Evolutionary conservation across 2,329 filamentous ascomycete genomes (phyloP).

Genomic region (Calonectria pauciramosa): DNA sequence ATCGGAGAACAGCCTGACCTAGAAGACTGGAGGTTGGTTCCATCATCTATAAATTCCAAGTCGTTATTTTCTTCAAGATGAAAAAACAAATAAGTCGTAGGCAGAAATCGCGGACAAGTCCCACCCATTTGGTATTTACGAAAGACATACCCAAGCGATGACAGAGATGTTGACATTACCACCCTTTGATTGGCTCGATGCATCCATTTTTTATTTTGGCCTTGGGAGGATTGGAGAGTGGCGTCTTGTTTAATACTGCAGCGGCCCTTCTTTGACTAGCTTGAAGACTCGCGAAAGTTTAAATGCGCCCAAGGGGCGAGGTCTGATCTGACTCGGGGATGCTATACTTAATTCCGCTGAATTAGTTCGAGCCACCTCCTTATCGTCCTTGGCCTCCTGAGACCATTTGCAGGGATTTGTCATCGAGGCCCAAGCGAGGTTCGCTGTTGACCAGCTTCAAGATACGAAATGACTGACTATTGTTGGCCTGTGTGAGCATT

Average conservation of each 20-base stretch:
- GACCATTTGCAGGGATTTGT: background rate
- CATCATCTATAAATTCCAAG: background rate
- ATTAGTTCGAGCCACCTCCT: background rate
- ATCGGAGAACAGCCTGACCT: background rate
- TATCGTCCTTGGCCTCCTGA: background rate
- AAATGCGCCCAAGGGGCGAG: background rate
- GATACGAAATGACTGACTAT: background rate
- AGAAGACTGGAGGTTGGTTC: background rate
- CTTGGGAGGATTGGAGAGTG: background rate
- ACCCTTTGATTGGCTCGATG: background rate
- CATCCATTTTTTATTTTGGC: background rate
- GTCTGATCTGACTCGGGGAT: background rate
- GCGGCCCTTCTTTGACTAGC: background rate
- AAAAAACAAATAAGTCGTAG: background rate
- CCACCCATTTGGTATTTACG: background rate
- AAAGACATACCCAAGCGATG: background rate
- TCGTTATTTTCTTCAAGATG: background rate
- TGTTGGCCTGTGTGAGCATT: background rate
- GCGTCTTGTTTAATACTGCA: background rate
- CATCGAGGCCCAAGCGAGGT: background rate
- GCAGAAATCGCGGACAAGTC: background rate
- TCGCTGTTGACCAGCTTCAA: background rate
- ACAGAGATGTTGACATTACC: background rate
- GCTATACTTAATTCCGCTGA: background rate
- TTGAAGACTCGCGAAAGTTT: background rate